Conservation (phyloP, 2,329 filamentous ascomycete species). For the Scytalidium lignicola region DNA sequence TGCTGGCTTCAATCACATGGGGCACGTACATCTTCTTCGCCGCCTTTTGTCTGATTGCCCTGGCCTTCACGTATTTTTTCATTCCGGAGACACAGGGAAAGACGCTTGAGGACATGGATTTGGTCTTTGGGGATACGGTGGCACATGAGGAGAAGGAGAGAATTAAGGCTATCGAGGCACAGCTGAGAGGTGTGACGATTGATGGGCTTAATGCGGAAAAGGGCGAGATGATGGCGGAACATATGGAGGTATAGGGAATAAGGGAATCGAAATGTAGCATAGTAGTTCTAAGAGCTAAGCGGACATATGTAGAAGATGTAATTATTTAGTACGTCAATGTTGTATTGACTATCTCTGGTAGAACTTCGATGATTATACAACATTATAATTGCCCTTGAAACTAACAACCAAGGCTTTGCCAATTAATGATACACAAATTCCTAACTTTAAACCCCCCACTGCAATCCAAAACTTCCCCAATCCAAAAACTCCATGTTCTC, state of each 20-base stretch:
- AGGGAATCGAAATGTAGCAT: too few species aligned
- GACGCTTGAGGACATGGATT: slow-evolving; percentile 53
- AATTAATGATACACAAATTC: too few species aligned
- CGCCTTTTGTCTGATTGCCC: slow-evolving; percentile 42
- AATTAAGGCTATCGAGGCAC: slow-evolving; percentile 15
- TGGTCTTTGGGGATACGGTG: slow-evolving; percentile 35
- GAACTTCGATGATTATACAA: too few species aligned
- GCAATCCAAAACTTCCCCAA: too few species aligned
- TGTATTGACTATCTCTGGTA: too few species aligned
- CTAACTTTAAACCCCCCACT: too few species aligned
- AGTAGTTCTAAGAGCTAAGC: too few species aligned
- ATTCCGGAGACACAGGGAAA: slow-evolving; percentile 54
- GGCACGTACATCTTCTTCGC: slow-evolving; percentile 58
- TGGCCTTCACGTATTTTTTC: slow-evolving; percentile 46
- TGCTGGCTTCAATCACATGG: slow-evolving; percentile 47
- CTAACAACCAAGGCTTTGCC: too few species aligned
- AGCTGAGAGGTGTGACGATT: slow-evolving; percentile 13
- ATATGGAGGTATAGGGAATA: slow-evolving; percentile 8
- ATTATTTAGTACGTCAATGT: too few species aligned
- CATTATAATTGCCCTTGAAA: too few species aligned
- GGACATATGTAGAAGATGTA: too few species aligned
- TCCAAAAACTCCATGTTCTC: too few species aligned
- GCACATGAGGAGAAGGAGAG: slow-evolving; percentile 31
- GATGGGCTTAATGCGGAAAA: slow-evolving; percentile 13
- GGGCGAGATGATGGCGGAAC: slow-evolving; percentile 1